Conservation (phyloP, 371 early-diverging fungal genomes). For the Actinomucor elegans region DNA sequence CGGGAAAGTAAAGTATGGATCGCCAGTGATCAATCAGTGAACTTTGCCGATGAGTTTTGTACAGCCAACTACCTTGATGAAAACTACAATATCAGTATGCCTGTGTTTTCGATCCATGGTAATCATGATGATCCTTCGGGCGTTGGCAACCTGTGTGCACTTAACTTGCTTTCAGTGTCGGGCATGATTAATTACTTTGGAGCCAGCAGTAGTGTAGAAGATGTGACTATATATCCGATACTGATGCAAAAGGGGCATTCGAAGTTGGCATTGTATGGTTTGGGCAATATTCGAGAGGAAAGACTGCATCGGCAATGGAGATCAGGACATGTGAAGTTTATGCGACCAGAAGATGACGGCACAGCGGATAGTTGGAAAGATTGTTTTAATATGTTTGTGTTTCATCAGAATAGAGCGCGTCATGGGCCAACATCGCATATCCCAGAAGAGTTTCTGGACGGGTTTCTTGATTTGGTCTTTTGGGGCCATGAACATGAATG, state of each 20-base stretch:
- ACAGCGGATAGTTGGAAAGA: conserved; percentile 64
- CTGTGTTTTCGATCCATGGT: conserved; percentile 98
- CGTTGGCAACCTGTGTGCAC: conserved; percentile 75
- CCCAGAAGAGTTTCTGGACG: conserved; percentile 85
- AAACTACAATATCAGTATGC: conserved; percentile 86
- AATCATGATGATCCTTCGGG: conserved; percentile 99
- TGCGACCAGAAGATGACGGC: conserved; percentile 54
- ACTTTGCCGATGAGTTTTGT: conserved; percentile 66
- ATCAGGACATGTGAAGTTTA: conserved; percentile 73
- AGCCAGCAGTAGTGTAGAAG: conserved; percentile 66
- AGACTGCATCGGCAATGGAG: conserved; percentile 85
- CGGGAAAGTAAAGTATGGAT: conserved; percentile 72
- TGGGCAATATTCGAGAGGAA: conserved; percentile 97
- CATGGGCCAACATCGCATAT: conserved; percentile 88
- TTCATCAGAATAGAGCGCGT: conserved; percentile 90
- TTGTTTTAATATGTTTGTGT: conserved; percentile 65
- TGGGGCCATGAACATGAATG: conserved; percentile 99
- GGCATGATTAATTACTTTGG: conserved; percentile 98
- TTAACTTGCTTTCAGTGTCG: conserved; percentile 83
- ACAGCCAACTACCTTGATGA: conserved; percentile 88
- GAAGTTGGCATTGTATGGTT: conserved; percentile 88
- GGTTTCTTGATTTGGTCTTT: conserved; percentile 87
- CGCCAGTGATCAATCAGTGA: conserved; percentile 72
- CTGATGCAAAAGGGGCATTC: conserved; percentile 80
- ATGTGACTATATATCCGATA: conserved; percentile 80